phyloP scores from a whole-genome alignment of 345 rosid species.

The Trapa incisa region DNA sequence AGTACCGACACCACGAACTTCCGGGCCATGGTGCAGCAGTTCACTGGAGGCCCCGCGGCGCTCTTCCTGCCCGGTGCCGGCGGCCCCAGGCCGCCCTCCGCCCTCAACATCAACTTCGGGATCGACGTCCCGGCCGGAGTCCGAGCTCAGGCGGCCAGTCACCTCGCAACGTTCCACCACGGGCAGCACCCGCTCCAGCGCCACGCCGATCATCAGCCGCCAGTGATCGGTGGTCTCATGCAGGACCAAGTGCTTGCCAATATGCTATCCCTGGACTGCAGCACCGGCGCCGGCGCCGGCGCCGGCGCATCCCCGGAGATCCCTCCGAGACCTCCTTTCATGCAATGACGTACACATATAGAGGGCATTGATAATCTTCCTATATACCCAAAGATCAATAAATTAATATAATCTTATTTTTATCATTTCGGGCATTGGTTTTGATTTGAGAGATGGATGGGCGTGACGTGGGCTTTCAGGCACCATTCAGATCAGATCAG shows the following conservation, averaged over 20 bases:
- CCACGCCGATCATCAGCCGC: background rate
- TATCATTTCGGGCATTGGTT: too few species aligned
- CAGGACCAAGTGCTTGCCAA: slow-evolving; percentile 19
- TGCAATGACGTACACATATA: background rate
- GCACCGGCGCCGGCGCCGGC: too few species aligned
- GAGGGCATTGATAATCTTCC: too few species aligned
- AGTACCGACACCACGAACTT: slow-evolving; percentile 86
- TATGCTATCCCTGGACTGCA: slow-evolving; percentile 28
- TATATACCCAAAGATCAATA: too few species aligned
- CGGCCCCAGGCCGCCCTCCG: slow-evolving; percentile 11
- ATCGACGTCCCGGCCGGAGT: slow-evolving; percentile 12
- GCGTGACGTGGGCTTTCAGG: too few species aligned
- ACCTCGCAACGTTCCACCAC: background rate
- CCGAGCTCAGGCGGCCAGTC: slow-evolving; percentile 10
- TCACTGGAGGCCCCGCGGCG: slow-evolving; percentile 72
- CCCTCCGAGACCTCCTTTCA: slow-evolving; percentile 4
- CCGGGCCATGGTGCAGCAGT: slow-evolving; percentile 95
- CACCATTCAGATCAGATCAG: too few species aligned
- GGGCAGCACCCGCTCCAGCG: background rate
- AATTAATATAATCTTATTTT: too few species aligned
- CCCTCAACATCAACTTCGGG: slow-evolving; percentile 15
- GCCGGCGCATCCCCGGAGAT: background rate
- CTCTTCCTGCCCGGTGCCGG: slow-evolving; percentile 25
- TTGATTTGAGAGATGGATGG: too few species aligned
- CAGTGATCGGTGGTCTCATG: slow-evolving; percentile 13